phyloP scores from a whole-genome alignment of 2,329 filamentous ascomycete genomes.

The Pseudocercospora cruenta region DNA sequence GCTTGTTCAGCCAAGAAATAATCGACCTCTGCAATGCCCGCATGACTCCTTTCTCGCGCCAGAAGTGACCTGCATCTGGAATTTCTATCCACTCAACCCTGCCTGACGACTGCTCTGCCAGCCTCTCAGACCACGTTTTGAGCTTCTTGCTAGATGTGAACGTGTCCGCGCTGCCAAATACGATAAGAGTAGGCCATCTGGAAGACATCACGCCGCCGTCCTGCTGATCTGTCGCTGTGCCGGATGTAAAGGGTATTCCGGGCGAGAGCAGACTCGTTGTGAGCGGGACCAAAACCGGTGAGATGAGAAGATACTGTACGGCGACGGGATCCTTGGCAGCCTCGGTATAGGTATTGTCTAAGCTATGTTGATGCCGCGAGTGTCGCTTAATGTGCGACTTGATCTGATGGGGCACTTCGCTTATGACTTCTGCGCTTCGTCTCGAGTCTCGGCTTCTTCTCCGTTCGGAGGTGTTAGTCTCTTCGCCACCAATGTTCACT shows the following conservation, averaged over 20 bases:
- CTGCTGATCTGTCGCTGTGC: constrained; percentile 4
- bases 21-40: constrained; percentile 30
- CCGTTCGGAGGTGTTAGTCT: constrained; percentile 46
- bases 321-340: constrained; percentile 15
- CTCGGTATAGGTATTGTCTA: constrained; percentile 17
- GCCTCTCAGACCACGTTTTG: constrained; percentile 64
- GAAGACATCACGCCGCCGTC: constrained; percentile 55
- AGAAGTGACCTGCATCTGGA: constrained; percentile 56
- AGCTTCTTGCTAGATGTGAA: constrained; percentile 72
- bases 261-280: constrained; percentile 40
- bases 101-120: constrained; percentile 44
- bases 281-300: constrained; percentile 51
- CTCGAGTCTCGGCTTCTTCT: constrained; percentile 47
- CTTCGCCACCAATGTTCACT: constrained; percentile 50
- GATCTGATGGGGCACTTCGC: constrained; percentile 43
- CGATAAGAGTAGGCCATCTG: constrained; percentile 63
- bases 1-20: constrained; percentile 28
- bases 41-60: constrained; percentile 47
- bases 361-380: constrained; percentile 19
- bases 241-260: constrained; percentile 32
- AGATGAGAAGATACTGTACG: constrained; percentile 51
- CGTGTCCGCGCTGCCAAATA: constrained; percentile 75
- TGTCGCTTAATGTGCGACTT: constrained; percentile 33
- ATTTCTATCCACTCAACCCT: constrained; percentile 51
- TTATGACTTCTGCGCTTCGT: constrained; percentile 41